Percentiles rank a stretch among this genome's conserved stretches.
phyloP scores from a whole-genome alignment of 805 yeast genomes.

The Suhomyces prunicola region DNA sequence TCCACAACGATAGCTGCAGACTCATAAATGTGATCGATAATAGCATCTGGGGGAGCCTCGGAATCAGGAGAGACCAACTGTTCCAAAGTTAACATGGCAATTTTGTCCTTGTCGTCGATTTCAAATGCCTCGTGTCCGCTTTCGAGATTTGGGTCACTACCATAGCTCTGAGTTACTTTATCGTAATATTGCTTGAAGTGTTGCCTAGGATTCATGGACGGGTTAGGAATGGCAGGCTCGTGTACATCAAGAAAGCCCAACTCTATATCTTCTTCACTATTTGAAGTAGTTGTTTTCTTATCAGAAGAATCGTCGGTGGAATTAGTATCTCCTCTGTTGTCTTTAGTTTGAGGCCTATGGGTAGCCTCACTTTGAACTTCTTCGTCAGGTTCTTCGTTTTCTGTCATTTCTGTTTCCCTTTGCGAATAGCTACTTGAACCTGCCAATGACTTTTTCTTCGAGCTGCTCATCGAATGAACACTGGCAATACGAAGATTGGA shows the following conservation, averaged over 20 bases:
- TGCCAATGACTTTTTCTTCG: conserved; percentile 15
- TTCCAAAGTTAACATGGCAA: conserved; percentile 46
- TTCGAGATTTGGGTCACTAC: conserved; percentile 8
- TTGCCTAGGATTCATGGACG: conserved; percentile 5
- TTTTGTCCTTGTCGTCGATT: conserved; percentile 18
- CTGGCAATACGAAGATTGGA: conserved; percentile 26
- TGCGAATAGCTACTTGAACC: not conserved
- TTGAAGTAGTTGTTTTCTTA: conserved; percentile 15
- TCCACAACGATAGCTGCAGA: conserved; percentile 61
- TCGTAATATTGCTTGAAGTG: not conserved
- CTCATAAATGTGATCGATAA: conserved; percentile 60
- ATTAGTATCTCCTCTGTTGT: conserved; percentile 3
- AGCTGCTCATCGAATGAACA: conserved; percentile 12
- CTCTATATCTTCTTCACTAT: conserved; percentile 27
- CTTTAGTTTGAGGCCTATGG: not conserved
- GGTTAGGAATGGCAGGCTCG: conserved; percentile 7
- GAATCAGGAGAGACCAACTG: conserved; percentile 54
- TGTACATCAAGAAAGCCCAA: conserved; percentile 29
- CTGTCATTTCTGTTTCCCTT: conserved; percentile 1
- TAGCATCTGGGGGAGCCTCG: conserved; percentile 51
- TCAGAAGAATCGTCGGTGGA: conserved; percentile 26
- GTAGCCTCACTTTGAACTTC: not conserved
- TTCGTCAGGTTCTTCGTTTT: conserved; percentile 1
- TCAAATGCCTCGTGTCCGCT: conserved; percentile 14
- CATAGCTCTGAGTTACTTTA: not conserved